Conservation (phyloP, 768 basidiomycete genomes). For the Boletus sensibilis region DNA sequence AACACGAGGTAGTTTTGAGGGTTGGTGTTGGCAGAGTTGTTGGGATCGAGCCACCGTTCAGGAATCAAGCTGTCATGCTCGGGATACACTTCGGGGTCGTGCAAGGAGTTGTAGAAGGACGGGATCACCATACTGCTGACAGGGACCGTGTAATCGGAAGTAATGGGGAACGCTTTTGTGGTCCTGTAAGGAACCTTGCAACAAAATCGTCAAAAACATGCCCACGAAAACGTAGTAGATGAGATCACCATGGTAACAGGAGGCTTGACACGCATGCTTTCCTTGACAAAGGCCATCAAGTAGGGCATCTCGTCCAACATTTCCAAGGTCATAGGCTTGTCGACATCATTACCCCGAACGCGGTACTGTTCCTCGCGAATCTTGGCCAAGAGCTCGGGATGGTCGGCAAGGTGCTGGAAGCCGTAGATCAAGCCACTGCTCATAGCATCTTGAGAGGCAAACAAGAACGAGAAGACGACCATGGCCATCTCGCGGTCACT, state of each 20-base stretch:
- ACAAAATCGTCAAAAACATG: conserved; percentile 11
- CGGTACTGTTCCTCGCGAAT: conserved; percentile 88
- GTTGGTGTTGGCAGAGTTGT: conserved; percentile 73
- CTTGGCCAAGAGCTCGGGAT: conserved; percentile 85
- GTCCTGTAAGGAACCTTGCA: conserved; percentile 88
- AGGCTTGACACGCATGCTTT: conserved; percentile 86
- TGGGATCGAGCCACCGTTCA: conserved; percentile 89
- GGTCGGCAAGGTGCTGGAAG: conserved; percentile 94
- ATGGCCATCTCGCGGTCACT: conserved; percentile 94
- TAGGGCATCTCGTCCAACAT: conserved; percentile 93
- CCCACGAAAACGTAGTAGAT: conserved; percentile 1
- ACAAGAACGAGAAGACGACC: conserved; percentile 95
- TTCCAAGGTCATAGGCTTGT: conserved; percentile 79
- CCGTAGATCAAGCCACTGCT: conserved; percentile 92
- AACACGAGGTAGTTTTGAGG: conserved; percentile 97
- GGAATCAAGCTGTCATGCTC: conserved; percentile 81
- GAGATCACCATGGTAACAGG: conserved; percentile 88
- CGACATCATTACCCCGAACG: conserved; percentile 74
- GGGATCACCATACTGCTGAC: conserved; percentile 92
- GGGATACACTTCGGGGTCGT: conserved; percentile 85
- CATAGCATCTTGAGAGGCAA: conserved; percentile 98
- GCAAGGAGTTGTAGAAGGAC: conserved; percentile 88
- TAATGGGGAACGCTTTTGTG: conserved; percentile 88
- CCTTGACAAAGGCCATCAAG: conserved; percentile 88
- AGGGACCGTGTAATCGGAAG: conserved; percentile 89